A percentile compares a stretch with the other conserved stretches of the same genome.
Conservation (phyloP, 495 filamentous ascomycete species). For the Penicillium lividum region DNA sequence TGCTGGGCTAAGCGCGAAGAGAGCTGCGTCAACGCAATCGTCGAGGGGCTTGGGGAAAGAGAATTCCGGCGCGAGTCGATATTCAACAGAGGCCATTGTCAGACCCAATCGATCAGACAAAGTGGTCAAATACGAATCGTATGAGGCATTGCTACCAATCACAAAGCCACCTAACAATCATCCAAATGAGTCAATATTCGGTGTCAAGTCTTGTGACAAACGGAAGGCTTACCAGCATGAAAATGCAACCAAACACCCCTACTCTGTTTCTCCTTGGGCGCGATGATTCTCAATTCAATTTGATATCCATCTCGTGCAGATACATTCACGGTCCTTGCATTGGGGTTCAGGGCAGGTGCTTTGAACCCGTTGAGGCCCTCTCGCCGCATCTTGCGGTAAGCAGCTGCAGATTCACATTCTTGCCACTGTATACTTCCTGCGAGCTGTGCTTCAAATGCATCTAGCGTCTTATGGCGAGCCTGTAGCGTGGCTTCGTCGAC, state of each 20-base stretch:
- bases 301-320: not conserved
- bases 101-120: not conserved
- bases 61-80: not conserved
- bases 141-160: conserved; percentile 2
- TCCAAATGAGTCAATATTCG: not conserved
- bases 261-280: no score
- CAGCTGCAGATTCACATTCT: not conserved
- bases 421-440: not conserved
- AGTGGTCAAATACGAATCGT: not conserved
- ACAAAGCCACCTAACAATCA: not conserved
- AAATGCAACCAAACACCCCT: no score
- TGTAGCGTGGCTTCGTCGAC: not conserved
- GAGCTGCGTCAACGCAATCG: not conserved
- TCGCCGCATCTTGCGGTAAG: not conserved
- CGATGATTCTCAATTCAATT: conserved; percentile 1
- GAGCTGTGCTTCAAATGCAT: not conserved
- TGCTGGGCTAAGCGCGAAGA: not conserved
- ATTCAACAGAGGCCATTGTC: conserved; percentile 3
- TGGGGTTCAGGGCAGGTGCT: not conserved
- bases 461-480: not conserved
- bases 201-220: not conserved
- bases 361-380: not conserved
- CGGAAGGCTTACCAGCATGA: not conserved
- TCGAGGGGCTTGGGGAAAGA: not conserved
- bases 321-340: not conserved